Conservation (phyloP, 202 grass and related monocot genomes). For the Musa balbisiana region DNA sequence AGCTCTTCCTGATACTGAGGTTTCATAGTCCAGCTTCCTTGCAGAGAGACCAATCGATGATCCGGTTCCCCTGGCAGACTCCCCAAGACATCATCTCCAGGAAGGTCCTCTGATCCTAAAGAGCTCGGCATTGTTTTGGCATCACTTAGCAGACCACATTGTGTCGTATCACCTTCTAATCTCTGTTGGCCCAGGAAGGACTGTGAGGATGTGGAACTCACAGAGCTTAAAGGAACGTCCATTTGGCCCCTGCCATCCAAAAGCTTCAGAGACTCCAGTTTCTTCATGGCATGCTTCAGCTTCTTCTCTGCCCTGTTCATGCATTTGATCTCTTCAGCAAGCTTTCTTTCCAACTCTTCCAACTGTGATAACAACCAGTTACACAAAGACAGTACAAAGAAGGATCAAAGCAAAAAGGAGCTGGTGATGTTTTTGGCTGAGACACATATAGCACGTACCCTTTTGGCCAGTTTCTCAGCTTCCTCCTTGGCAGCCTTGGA, state of each 20-base stretch:
- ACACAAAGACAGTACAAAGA: neutral
- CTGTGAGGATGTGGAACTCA: constrained; percentile 55
- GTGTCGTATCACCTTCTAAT: constrained; percentile 22
- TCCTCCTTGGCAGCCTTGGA: constrained; percentile 90
- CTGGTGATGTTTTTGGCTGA: neutral
- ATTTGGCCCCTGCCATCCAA: constrained; percentile 20
- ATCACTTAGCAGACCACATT: constrained; percentile 26
- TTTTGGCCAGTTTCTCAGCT: constrained; percentile 55
- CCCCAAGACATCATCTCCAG: neutral
- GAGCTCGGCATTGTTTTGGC: constrained; percentile 14
- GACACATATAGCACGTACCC: constrained; percentile 29
- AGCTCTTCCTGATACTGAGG: neutral
- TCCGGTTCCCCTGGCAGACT: neutral
- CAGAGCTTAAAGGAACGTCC: neutral
- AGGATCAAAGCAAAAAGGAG: neutral
- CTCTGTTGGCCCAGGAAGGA: constrained; percentile 5
- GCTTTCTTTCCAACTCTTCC: constrained; percentile 69
- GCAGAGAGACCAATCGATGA: neutral
- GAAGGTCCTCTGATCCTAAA: neutral
- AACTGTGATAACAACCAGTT: constrained; percentile 31
- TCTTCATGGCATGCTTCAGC: constrained; percentile 73
- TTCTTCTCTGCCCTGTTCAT: constrained; percentile 70
- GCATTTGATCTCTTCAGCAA: constrained; percentile 60
- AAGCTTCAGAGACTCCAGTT: constrained; percentile 66
- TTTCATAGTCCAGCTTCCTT: neutral